Evolutionary conservation across 768 basidiomycete species (phyloP), one percentile per base, ranked within the genome.

Genomic region (Galerina sulciceps): DNA sequence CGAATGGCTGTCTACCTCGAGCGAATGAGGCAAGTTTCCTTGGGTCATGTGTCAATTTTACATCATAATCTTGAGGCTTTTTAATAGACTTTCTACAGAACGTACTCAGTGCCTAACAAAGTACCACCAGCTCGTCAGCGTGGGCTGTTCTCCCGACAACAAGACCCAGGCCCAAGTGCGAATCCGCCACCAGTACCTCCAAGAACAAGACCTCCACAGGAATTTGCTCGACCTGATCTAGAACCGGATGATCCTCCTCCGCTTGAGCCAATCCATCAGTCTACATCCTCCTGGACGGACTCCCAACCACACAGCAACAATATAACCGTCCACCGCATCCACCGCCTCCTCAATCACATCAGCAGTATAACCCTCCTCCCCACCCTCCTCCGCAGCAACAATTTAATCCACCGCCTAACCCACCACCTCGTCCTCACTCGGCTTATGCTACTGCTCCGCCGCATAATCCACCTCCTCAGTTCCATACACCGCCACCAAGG

Each of bases 151-250:
- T 79, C 84, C 18, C 79, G 82, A 22, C 61, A 54, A 22, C 61
- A 54, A n/a, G 26, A 31, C 26, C 53, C 73, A 26, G 73, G 69
- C 60, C 73, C 65, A 67, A 73, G 55, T 49, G 59, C 65, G 35
- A 60, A 45, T 49, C 63, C 68, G 15, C 69, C 73, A 8, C 67
- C 72, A 6, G 73, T 76, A 10, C 74, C 77, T 8, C 71, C 72
- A 10, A 69, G 77, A 6, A 64, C 58, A 11, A 35, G 69, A 41
- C 58, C 72, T 34, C 66, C 58, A 10, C 73, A 70, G 13, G 69
- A 75, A 53, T 87, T 89, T 58, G 72, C 87, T n/a, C 77, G 88
- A 47, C 88, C 88, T 13, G 87, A 90, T 66, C 80, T 89, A 13
- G 82, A 78, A 40, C 80, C 84, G 4, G 82, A 83, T 57, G 58